Evolutionary conservation across 768 basidiomycete species (phyloP).

Genomic region (Fibroporia radiculosa): DNA sequence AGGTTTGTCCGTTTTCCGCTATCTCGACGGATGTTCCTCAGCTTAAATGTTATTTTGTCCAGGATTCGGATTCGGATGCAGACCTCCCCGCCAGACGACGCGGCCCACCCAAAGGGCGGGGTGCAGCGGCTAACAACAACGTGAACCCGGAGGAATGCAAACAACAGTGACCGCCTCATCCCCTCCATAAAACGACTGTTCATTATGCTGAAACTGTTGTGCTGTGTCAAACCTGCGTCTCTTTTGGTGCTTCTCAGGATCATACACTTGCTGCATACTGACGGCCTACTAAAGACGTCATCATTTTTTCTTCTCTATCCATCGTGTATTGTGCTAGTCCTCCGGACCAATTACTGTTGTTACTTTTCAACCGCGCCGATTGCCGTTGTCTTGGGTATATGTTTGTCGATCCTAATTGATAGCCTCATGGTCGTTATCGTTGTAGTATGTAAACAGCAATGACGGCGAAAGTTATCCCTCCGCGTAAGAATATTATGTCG

Average conservation of each 20-base stretch:
- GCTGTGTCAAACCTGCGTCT: neutral
- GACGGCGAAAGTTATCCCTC: too few relatives aligned
- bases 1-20: constrained; percentile 29
- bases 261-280: neutral
- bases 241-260: neutral
- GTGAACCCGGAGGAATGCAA: constrained; percentile 85
- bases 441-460: too few relatives aligned
- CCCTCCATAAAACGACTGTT: neutral
- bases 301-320: neutral
- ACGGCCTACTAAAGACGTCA: neutral
- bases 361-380: neutral
- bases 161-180: constrained; percentile 54
- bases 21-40: neutral
- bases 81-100: constrained; percentile 45
- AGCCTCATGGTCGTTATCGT: too few relatives aligned
- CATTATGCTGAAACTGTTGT: neutral
- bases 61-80: constrained; percentile 68
- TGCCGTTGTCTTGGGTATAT: neutral
- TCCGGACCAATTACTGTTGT: too few relatives aligned
- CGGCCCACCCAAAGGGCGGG: constrained; percentile 49
- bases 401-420: too few relatives aligned
- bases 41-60: constrained; percentile 7
- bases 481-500: too few relatives aligned
- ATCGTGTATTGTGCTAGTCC: too few relatives aligned
- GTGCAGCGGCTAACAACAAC: constrained; percentile 33